phyloP scores from a whole-genome alignment of 345 rosid species.

The Rubroshorea leprosula region DNA sequence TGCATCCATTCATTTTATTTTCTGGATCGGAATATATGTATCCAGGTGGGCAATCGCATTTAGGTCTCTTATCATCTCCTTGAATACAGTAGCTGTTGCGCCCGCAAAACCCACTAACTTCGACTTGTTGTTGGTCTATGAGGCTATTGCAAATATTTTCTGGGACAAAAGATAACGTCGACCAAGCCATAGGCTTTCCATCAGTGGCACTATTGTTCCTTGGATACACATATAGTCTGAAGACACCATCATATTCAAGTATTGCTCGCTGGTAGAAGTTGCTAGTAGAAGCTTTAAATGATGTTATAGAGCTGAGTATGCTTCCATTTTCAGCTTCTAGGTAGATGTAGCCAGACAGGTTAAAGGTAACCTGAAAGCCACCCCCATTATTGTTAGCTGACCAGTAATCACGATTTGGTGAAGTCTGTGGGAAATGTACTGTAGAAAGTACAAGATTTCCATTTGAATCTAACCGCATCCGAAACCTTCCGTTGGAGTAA shows the following conservation, averaged over 20 bases:
- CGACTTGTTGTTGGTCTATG: not conserved
- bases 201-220: constrained; percentile 16
- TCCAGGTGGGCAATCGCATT: constrained; percentile 39
- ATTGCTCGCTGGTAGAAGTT: constrained; percentile 38
- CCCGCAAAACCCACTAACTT: constrained; percentile 51
- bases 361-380: constrained; percentile 31
- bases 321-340: constrained; percentile 26
- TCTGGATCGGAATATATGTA: constrained; percentile 31
- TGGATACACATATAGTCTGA: constrained; percentile 49
- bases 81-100: constrained; percentile 43
- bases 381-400: not conserved
- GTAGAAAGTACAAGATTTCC: constrained; percentile 33
- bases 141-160: constrained; percentile 33
- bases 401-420: constrained; percentile 23
- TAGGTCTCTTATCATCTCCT: constrained; percentile 31
- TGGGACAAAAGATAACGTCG: constrained; percentile 19
- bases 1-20: constrained; percentile 37
- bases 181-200: constrained; percentile 31
- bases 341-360: constrained; percentile 38
- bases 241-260: constrained; percentile 52
- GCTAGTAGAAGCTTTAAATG: not conserved
- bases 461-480: constrained; percentile 20
- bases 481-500: constrained; percentile 34
- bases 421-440: constrained; percentile 14
- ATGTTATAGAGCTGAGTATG: not conserved